Base-by-base conservation (phyloP, 805 yeast species). In the Kazachstania kunashirensis region DNA sequence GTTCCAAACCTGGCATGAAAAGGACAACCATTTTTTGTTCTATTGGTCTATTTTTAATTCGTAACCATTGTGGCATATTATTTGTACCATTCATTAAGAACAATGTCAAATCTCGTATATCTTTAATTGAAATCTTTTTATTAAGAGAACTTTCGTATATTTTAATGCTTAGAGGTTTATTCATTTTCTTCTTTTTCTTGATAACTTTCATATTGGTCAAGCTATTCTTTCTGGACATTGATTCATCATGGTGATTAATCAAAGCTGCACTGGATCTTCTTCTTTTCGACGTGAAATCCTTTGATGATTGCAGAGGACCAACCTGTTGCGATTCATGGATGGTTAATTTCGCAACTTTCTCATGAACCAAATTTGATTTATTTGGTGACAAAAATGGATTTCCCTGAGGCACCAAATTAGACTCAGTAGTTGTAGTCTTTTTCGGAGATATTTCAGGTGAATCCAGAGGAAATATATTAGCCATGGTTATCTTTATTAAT, bases 1-100 rank as follows among this genome's bases (percentile, higher is more conserved):
- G 53, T 11, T 66, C 61, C 10, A 86, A 53, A 0, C 94, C 95
- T 0, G 92, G 84, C 4, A 75, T 70, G 35, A 77, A 61, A 4
- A 83, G 55, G 17, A 75, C 60, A 0, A 81, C 75, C 2, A 79
- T 68, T 40, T 72, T 74, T n/a, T 65, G 53, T 2, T 83, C 61
- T 3, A 49, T 65, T 55, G 15, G 47, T 33, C 72, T 60, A 44
- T 79, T 77, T 2, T 50, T 59, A 5, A 81, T 47, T 13, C 61
- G 56, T n/a, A 71, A 45, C 75, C 77, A 75, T 10, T 55, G 53
- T 1, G 79, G 78, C 2, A 63, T 54, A 26, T 56, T 56, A 31
- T 65, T 55, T 5, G 60, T 62, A 23, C 65, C 70, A 6, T 66
- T 58, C 39, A 70, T 49, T 6, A 66, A 45, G 48, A 62, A 68